Evolutionary conservation across 1,139 yeast genomes (phyloP), one percentile per base, ranked within the genome.

Genomic region (Magnusiomyces ingens): DNA sequence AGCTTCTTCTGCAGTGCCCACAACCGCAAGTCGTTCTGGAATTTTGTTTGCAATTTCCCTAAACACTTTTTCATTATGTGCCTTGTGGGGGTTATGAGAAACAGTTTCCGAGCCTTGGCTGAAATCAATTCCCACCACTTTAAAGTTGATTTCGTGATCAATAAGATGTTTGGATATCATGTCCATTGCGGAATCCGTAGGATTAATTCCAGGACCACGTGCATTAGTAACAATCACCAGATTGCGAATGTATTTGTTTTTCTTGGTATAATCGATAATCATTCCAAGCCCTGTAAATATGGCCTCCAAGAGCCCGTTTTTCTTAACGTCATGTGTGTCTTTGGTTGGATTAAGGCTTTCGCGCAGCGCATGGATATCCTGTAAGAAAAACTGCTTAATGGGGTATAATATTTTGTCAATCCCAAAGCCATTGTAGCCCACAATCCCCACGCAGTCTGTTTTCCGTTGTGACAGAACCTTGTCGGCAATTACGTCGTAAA

Each of bases 391-490:
- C 40, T 22, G 42, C 50, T 29, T 47, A 49, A 22, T 46, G n/a
- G 38, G 36, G 49, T 52, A 40, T 36, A 42, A 32, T 26, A 40
- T 43, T 19, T 49, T 38, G 44, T 40, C 47, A 50, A 47, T 52
- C 54, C 60, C 60, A 6, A 64, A 60, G 1, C 73, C 69, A 57
- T 79, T 75, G 26, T 72, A 72, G 0, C 73, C 68, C 1, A 79
- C 68, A 2, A 81, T 65, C 0, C 81, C 78, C 1, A 81, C 72
- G 44, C 71, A 69, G 60, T 84, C 89, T 2, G 82, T 76, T 61
- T 81, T 82, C 47, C 87, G 71, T 4, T 75, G 83, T 52, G 75
- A 70, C 40, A 73, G 48, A 11, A 74, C 61, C 57, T 80, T 77
- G 38, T 71, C 66, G 3, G 75, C 63, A 21, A 80, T 66, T 40